phyloP scores from a whole-genome alignment of 805 yeast species.

The Starmerella sp. region DNA sequence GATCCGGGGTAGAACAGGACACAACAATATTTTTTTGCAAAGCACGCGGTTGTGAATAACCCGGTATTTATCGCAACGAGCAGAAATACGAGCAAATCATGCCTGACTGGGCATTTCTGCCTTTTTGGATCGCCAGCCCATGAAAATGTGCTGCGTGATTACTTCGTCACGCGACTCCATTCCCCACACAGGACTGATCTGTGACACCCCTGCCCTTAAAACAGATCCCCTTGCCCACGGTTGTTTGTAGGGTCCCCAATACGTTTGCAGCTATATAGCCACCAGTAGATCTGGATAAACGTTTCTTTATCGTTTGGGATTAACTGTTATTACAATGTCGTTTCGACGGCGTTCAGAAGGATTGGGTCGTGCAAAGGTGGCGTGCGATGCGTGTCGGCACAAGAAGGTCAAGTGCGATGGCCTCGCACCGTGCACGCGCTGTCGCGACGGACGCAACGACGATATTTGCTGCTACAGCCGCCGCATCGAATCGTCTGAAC shows the following conservation, averaged over 20 bases:
- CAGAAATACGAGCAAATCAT: background rate
- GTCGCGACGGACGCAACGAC: slow-evolving; percentile 1
- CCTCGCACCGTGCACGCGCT: background rate
- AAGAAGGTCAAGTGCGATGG: slow-evolving; percentile 6
- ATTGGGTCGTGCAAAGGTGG: background rate
- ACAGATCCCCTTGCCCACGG: background rate
- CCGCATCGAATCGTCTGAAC: background rate
- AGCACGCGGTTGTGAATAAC: too few species aligned
- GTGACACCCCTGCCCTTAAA: background rate
- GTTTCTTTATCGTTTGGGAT: background rate
- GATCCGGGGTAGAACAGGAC: too few species aligned
- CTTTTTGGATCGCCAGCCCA: background rate
- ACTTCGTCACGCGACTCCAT: background rate
- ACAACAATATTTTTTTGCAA: too few species aligned
- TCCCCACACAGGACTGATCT: slow-evolving; percentile 1
- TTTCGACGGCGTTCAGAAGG: slow-evolving; percentile 3
- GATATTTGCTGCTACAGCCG: slow-evolving; percentile 6
- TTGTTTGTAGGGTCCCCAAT: background rate
- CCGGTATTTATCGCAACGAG: too few species aligned
- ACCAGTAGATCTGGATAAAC: background rate
- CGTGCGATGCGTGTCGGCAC: slow-evolving; percentile 4
- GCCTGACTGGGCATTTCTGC: background rate
- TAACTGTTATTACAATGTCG: background rate
- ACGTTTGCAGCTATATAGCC: background rate
- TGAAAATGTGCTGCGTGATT: background rate